Evolutionary conservation across 495 filamentous ascomycete species (phyloP), one percentile per base, ranked within the genome.

Genomic region (Eremomyces bilateralis): DNA sequence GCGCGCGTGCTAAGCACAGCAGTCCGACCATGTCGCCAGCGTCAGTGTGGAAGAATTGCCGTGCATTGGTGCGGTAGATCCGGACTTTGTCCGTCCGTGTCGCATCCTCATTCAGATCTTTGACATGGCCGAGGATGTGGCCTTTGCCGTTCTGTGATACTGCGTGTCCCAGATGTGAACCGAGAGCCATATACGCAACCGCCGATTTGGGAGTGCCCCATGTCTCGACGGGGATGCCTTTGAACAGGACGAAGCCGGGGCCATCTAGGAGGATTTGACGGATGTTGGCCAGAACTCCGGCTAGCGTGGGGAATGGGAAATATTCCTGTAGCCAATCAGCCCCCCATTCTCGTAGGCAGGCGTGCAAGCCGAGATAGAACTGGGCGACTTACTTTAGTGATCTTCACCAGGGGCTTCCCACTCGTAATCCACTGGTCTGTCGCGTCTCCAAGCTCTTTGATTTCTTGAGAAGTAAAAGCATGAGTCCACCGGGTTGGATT

Each of bases 91-190:
- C 76, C 41, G 77, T 85, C 52, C 78, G 65, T 6, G 64, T 72
- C 20, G 75, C 57, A 53, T 93, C 79, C 38, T 85, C 82, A 25
- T 80, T 77, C 2, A 91, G 62, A 54, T 90, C 79, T 54, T 91
- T 82, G 49, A 91, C 82, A 51, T 93, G 82, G 2, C 82, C 82
- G 6, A 92, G 62, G 11, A 91, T 76, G 52, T 91, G 82, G n/a
- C 82, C 82, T 29, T 67, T 67, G 4, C 71, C 68, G 56, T 93
- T 93, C 48, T 93, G 82, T 25, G 69, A 76, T 24, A 83, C 64
- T 37, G 83, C 80, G 54, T 90, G 82, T 22, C 82, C 82, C 3
- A 93, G 61, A 46, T 85, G 69, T 2, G 76, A 74, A n/a, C 81
- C 80, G 1, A 92, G 59, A 21, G 82, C 82, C 74, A 92, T 82